Base-by-base conservation (phyloP, 192 early-diverging fungal genomes). In the Coemansia sp. region DNA sequence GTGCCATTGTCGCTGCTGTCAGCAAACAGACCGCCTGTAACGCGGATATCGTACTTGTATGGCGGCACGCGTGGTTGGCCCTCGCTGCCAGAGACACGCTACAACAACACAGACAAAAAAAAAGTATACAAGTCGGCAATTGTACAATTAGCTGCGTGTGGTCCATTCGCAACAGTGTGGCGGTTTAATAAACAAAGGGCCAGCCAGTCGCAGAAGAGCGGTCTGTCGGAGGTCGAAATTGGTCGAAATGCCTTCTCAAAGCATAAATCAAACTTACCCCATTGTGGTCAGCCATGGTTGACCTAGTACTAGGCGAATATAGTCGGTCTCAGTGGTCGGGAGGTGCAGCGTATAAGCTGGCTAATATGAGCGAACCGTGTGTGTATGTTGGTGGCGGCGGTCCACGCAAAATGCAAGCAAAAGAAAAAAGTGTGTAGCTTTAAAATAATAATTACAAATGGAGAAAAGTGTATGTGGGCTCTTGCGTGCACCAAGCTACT, bases 1-100 rank as follows among this genome's bases (percentile, higher is more conserved):
- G 77, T 62, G 60, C 57, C 57, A 43, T 71, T 63, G 61, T 85
- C 76, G 16, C 58, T 53, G 44, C 65, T 47, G 66, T 76, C 60
- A 26, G 57, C 62, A 55, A 75, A 85, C 23, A 85, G 66, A 58
- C 78, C 84, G 58, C 84, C 84, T 0, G 76, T 75, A 32, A 85
- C 84, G 43, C 78, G 84, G 38, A 85, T 85, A 55, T 85, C 84
- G 52, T 85, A 85, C 57, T 80, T 81, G 69, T 75, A 85, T 39
- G 84, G 84, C 44, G 73, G 26, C 10, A 64, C 63, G 50, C 68
- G 74, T 28, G 65, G 50, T 52, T 72, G 53, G 52, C 55, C 38
- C 66, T 68, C 44, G 39, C 66, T 42, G 62, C 19, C 38, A 14
- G 66, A 21, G 35, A 38, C 64, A 49, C 60, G 74, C 78, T 80